These are phyloP conservation scores for Pseudogymnoascus sp. DNA, from an alignment of 2,329 filamentous ascomycete genomes.

Conservation along the genomic window DNA sequence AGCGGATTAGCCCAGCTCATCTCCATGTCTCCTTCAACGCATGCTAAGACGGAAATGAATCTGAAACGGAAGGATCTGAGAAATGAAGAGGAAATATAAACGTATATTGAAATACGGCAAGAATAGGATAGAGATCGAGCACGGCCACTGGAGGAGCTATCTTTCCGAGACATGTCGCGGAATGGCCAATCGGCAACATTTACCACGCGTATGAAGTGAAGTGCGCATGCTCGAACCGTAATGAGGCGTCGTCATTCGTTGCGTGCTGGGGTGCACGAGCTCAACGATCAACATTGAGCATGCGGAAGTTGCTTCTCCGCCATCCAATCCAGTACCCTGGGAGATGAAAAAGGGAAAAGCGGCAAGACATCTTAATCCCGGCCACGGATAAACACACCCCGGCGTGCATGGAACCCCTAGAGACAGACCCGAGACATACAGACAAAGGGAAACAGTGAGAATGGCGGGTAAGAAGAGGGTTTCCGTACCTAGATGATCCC, in stretches of 20 bases:
- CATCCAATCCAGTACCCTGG: slow-evolving; percentile 4
- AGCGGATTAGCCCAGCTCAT: background rate
- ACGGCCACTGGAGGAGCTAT: slow-evolving; percentile 2
- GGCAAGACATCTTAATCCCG: background rate
- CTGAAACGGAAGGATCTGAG: background rate
- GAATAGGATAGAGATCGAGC: background rate
- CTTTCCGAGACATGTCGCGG: background rate
- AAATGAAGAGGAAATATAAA: background rate
- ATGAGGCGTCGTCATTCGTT: background rate
- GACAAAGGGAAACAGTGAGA: background rate
- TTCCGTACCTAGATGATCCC: slow-evolving; percentile 49
- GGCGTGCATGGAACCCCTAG: background rate
- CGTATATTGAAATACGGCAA: background rate
- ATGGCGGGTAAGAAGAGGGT: background rate
- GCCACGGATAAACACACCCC: background rate
- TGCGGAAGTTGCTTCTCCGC: slow-evolving; percentile 6
- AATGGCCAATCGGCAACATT: background rate
- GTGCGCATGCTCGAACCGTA: background rate
- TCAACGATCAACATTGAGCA: background rate
- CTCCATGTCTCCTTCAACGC: background rate
- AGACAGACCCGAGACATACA: slow-evolving; percentile 5
- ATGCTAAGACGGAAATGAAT: background rate
- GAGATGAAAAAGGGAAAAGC: slow-evolving; percentile 5
- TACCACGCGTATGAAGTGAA: background rate
- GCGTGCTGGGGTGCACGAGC: background rate